Conservation (phyloP, 768 basidiomycete genomes). For the Kwoniella newhampshirensis region DNA sequence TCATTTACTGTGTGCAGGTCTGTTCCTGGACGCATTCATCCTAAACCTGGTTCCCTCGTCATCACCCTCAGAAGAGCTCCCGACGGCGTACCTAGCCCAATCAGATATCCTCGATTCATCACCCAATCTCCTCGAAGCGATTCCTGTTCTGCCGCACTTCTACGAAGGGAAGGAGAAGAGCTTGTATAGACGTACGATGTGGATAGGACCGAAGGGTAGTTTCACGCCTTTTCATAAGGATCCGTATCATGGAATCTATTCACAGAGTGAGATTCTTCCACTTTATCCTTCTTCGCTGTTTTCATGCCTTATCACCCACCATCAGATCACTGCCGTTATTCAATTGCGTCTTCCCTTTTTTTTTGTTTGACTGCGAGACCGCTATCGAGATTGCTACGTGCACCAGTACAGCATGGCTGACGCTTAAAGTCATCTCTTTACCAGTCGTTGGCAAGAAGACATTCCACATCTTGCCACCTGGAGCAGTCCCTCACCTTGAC, state of each 20-base stretch:
- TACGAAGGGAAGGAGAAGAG: conserved; percentile 26
- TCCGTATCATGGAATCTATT: conserved; percentile 47
- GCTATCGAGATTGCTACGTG: too few relatives aligned
- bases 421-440: neutral
- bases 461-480: conserved; percentile 44
- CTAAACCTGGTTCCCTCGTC: conserved; percentile 35
- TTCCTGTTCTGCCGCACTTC: conserved; percentile 38
- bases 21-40: conserved; percentile 51
- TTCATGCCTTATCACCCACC: neutral
- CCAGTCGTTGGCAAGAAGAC: conserved; percentile 44
- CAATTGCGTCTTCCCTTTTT: too few relatives aligned
- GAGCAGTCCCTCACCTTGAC: conserved; percentile 28
- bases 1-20: conserved; percentile 35
- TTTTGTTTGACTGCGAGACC: too few relatives aligned
- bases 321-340: neutral
- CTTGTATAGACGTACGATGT: conserved; percentile 44
- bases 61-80: conserved; percentile 15
- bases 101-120: conserved; percentile 38
- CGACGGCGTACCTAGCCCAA: conserved; percentile 48
- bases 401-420: neutral
- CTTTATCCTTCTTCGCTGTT: too few relatives aligned
- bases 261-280: conserved; percentile 34
- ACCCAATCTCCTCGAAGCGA: conserved; percentile 15
- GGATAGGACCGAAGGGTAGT: conserved; percentile 46
- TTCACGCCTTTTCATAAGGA: conserved; percentile 51